phyloP scores from a whole-genome alignment of 495 filamentous ascomycete genomes.

The Cladorrhinum samala region DNA sequence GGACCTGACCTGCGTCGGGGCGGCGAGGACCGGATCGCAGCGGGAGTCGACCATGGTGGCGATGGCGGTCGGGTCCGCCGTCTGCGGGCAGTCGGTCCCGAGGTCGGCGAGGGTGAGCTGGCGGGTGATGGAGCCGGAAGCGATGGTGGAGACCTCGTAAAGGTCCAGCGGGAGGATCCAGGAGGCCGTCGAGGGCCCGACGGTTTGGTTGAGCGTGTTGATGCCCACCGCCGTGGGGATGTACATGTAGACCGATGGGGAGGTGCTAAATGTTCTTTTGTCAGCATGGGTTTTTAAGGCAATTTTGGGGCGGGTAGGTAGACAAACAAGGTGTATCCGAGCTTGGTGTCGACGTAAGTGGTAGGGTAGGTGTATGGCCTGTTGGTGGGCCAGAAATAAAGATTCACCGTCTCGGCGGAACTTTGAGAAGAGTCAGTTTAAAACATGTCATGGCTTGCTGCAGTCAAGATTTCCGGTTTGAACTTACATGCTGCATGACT shows the following conservation, averaged over 20 bases:
- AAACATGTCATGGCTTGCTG: neutral
- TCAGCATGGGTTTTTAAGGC: neutral
- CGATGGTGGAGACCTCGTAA: slow-evolving; percentile 26
- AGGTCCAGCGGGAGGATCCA: slow-evolving; percentile 23
- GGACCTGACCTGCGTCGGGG: slow-evolving; percentile 16
- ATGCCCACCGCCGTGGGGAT: slow-evolving; percentile 25
- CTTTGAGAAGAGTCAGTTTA: slow-evolving; percentile 10
- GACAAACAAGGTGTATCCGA: slow-evolving; percentile 34
- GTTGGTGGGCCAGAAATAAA: slow-evolving; percentile 34
- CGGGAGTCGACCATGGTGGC: slow-evolving; percentile 20
- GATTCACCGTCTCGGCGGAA: slow-evolving; percentile 26
- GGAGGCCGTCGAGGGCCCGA: slow-evolving; percentile 18
- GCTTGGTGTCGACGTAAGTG: slow-evolving; percentile 23
- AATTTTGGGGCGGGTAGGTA: neutral
- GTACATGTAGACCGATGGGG: slow-evolving; percentile 34
- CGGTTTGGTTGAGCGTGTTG: slow-evolving; percentile 17
- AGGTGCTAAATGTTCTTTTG: slow-evolving; percentile 25
- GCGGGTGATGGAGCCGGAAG: slow-evolving; percentile 9
- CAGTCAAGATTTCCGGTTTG: no score
- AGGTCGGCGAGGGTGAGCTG: slow-evolving; percentile 28
- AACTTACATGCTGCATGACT: slow-evolving; percentile 30
- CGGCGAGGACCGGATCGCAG: slow-evolving; percentile 27
- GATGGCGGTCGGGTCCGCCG: slow-evolving; percentile 15
- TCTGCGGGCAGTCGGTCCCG: slow-evolving; percentile 27
- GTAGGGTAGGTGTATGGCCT: slow-evolving; percentile 28